Conservation (phyloP, 1,284 basidiomycete genomes). For the Golubevia pallescens region DNA sequence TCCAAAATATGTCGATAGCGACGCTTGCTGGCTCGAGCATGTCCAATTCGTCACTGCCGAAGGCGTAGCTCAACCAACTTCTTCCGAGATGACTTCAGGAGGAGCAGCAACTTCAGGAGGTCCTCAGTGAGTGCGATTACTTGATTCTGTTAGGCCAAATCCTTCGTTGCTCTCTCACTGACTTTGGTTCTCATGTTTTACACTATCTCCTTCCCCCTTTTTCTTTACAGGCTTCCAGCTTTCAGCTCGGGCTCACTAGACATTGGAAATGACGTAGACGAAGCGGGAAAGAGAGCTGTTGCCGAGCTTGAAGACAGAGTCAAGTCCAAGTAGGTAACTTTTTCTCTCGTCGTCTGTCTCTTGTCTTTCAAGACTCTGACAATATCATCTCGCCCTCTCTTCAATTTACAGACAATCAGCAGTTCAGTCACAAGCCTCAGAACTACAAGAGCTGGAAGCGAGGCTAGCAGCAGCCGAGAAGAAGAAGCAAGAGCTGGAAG, state of each 20-base stretch:
- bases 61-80: constrained; percentile 42
- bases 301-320: background rate
- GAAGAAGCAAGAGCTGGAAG: constrained; percentile 28
- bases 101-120: background rate
- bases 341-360: constrained; percentile 1
- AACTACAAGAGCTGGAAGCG: constrained; percentile 46
- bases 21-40: constrained; percentile 33
- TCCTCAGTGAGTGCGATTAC: constrained; percentile 1
- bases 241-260: constrained; percentile 17
- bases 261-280: constrained; percentile 20
- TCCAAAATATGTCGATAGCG: constrained; percentile 28
- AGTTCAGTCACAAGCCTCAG: constrained; percentile 38
- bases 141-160: background rate
- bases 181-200: constrained; percentile 3
- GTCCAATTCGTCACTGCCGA: constrained; percentile 38
- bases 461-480: constrained; percentile 46
- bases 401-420: constrained; percentile 27
- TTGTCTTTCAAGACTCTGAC: background rate
- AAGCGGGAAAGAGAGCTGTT: constrained; percentile 12
- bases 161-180: background rate
- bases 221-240: constrained; percentile 20
- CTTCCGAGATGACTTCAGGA: constrained; percentile 29
- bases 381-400: background rate
- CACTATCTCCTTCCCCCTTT: constrained; percentile 14
- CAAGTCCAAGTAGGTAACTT: background rate